phyloP scores from a whole-genome alignment of 2,329 filamentous ascomycete genomes.

The Cladosporium sp. region DNA sequence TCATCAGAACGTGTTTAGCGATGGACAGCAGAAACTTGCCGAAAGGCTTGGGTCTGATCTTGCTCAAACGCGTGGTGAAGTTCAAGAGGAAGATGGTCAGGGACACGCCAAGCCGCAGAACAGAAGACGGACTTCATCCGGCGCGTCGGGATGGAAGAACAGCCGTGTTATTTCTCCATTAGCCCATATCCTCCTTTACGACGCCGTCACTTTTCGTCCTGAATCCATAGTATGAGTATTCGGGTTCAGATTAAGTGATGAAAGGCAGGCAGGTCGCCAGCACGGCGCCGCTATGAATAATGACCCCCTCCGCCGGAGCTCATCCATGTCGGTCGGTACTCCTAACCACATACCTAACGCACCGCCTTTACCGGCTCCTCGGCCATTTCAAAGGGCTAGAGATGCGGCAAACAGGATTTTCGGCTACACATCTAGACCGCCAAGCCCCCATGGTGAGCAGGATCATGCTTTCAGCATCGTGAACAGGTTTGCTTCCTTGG shows the following conservation, averaged over 20 bases:
- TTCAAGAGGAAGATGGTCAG: no score
- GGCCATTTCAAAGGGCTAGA: constrained; percentile 26
- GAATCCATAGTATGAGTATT: not conserved
- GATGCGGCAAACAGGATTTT: constrained; percentile 28
- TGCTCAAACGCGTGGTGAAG: no score
- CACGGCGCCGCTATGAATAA: constrained; percentile 12
- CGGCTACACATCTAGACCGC: constrained; percentile 23
- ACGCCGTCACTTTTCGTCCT: not conserved
- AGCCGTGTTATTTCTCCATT: no score
- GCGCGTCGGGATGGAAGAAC: no score
- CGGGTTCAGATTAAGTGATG: not conserved
- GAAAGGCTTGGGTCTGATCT: no score
- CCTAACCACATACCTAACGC: constrained; percentile 12
- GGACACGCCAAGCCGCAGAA: no score
- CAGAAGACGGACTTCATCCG: no score
- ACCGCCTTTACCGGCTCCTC: constrained; percentile 21
- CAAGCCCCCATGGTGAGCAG: constrained; percentile 18
- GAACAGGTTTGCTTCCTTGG: constrained; percentile 21
- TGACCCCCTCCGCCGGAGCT: constrained; percentile 1
- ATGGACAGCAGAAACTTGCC: no score
- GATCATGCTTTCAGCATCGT: constrained; percentile 1
- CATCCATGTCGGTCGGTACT: constrained; percentile 3
- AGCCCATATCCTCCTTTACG: no score
- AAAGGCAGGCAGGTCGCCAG: constrained; percentile 2
- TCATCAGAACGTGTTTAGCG: no score